Conservation (phyloP, 1,284 basidiomycete species). For the Ganoderma sinense region DNA sequence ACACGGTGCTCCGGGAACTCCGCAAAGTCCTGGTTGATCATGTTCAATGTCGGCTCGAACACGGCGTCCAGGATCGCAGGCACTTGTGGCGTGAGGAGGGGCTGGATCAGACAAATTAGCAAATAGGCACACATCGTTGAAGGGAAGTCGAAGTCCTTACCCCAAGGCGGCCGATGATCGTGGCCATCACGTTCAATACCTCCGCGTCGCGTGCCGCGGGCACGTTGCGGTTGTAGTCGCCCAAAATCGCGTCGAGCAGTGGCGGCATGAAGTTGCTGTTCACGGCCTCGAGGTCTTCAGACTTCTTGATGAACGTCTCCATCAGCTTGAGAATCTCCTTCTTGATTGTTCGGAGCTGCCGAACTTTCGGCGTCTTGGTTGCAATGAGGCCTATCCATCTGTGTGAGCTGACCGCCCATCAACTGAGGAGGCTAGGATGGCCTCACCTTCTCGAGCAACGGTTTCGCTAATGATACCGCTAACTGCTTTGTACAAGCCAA, state of each 20-base stretch:
- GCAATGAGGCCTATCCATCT: constrained; percentile 78
- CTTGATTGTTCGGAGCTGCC: constrained; percentile 95
- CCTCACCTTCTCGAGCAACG: constrained; percentile 84
- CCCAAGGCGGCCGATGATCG: constrained; percentile 90
- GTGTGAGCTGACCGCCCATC: constrained; percentile 7
- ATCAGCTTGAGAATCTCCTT: constrained; percentile 98
- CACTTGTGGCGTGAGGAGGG: constrained; percentile 93
- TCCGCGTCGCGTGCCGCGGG: constrained; percentile 96
- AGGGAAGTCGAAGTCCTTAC: constrained; percentile 52
- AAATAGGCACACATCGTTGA: background rate
- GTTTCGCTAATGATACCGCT: constrained; percentile 98
- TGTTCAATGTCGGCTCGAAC: constrained; percentile 96
- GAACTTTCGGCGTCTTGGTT: constrained; percentile 97
- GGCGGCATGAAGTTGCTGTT: constrained; percentile 95
- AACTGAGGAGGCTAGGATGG: constrained; percentile 2
- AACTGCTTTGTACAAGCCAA: constrained; percentile 97
- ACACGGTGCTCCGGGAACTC: constrained; percentile 98
- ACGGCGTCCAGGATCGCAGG: constrained; percentile 96
- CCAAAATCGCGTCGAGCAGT: constrained; percentile 94
- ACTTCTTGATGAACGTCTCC: constrained; percentile 97
- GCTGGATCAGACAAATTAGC: constrained; percentile 47
- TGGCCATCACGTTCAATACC: constrained; percentile 97
- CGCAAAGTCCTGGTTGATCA: constrained; percentile 99
- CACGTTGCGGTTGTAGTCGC: constrained; percentile 96
- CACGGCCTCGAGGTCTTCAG: constrained; percentile 94